phyloP scores from a whole-genome alignment of 495 filamentous ascomycete species.

The Neurospora sp. region DNA sequence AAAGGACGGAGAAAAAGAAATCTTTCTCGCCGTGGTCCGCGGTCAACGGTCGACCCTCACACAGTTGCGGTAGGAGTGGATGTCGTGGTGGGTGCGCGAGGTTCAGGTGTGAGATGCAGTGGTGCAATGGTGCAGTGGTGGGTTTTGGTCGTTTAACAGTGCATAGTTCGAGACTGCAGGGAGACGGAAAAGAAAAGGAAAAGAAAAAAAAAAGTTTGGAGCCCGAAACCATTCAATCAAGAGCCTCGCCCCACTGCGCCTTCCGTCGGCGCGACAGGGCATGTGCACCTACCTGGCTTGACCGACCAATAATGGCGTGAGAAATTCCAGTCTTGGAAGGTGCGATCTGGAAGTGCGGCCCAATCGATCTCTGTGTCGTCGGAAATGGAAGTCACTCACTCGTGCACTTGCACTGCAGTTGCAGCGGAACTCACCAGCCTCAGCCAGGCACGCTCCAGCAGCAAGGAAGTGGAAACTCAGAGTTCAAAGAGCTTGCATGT shows the following conservation, averaged over 20 bases:
- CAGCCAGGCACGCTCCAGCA: not conserved
- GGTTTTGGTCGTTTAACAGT: not conserved
- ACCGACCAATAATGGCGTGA: not conserved
- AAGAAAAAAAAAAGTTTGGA: not conserved
- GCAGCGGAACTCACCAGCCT: not conserved
- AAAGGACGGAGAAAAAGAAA: not conserved
- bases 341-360: not conserved
- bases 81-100: not conserved
- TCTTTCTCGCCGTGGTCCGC: not conserved
- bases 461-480: not conserved
- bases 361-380: not conserved
- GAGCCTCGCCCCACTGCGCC: not conserved
- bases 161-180: not conserved
- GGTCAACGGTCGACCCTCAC: not conserved
- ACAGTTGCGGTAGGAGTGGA: not conserved
- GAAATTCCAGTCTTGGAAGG: not conserved
- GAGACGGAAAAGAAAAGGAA: not conserved
- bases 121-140: not conserved
- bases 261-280: not conserved
- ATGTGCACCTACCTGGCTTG: not conserved
- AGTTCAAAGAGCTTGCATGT: not conserved
- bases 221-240: not conserved
- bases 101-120: not conserved
- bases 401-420: not conserved
- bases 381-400: not conserved